Evolutionary conservation across 345 rosid species (phyloP).

Genomic region (Rhodamnia rubescens): DNA sequence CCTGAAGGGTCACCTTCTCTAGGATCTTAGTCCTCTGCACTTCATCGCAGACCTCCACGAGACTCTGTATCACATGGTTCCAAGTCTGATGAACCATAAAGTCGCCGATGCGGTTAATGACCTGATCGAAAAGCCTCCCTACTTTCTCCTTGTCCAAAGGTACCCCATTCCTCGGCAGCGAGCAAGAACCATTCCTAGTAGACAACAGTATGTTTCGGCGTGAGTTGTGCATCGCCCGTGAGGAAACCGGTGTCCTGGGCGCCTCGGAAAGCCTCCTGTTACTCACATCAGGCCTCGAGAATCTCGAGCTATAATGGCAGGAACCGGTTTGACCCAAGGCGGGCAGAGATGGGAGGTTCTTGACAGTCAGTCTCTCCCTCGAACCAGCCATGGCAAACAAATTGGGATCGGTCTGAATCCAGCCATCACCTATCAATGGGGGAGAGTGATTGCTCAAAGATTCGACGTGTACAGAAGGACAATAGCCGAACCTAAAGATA

Average conservation of each 20-base stretch:
- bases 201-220: neutral
- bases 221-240: neutral
- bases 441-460: neutral
- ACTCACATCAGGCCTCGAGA: neutral
- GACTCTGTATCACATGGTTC: constrained; percentile 29
- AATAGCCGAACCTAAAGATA: neutral
- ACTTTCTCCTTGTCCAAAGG: neutral
- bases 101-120: neutral
- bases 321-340: neutral
- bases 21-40: constrained; percentile 35
- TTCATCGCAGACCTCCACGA: constrained; percentile 25
- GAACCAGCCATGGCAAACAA: neutral
- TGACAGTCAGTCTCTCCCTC: neutral
- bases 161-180: neutral
- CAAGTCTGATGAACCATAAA: constrained; percentile 9
- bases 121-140: neutral
- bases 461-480: neutral
- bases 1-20: constrained; percentile 6
- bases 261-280: neutral
- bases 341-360: neutral
- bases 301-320: neutral
- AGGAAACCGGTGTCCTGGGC: neutral
- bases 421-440: neutral
- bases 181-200: neutral
- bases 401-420: neutral